Conservation (phyloP, 768 basidiomycete genomes). For the Pilatotrama ljubarskyi region DNA sequence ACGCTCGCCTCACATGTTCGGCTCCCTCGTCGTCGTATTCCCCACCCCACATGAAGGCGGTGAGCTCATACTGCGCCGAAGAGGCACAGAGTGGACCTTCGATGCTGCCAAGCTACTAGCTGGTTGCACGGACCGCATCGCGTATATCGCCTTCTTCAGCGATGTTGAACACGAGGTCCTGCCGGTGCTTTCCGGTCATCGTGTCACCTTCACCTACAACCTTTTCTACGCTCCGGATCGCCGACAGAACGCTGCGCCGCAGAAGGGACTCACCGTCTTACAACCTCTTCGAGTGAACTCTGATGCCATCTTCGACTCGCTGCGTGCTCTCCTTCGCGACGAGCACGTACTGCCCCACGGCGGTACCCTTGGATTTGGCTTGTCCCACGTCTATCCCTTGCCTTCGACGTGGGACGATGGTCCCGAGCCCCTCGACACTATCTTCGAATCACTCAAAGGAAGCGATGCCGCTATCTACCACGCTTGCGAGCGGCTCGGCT, state of each 20-base stretch:
- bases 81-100: slow-evolving; percentile 34
- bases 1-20: slow-evolving; percentile 44
- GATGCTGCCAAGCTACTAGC: slow-evolving; percentile 35
- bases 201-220: slow-evolving; percentile 49
- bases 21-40: slow-evolving; percentile 50
- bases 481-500: background rate
- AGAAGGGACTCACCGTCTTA: background rate
- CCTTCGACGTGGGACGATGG: background rate
- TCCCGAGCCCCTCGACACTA: background rate
- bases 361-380: slow-evolving; percentile 42
- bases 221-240: slow-evolving; percentile 28
- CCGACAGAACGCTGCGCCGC: background rate
- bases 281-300: background rate
- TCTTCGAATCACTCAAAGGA: slow-evolving; percentile 8
- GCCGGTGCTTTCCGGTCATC: slow-evolving; percentile 40
- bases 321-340: slow-evolving; percentile 33
- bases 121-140: slow-evolving; percentile 30
- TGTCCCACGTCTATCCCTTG: slow-evolving; percentile 35
- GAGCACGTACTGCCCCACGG: slow-evolving; percentile 36
- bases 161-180: slow-evolving; percentile 49
- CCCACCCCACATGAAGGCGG: slow-evolving; percentile 51
- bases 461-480: slow-evolving; percentile 4
- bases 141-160: slow-evolving; percentile 44
- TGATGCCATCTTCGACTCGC: slow-evolving; percentile 9
- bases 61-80: slow-evolving; percentile 35